These are phyloP conservation scores for Ziziphus jujuba DNA, from an alignment of 306 rosid genomes.

Conservation along the genomic window DNA sequence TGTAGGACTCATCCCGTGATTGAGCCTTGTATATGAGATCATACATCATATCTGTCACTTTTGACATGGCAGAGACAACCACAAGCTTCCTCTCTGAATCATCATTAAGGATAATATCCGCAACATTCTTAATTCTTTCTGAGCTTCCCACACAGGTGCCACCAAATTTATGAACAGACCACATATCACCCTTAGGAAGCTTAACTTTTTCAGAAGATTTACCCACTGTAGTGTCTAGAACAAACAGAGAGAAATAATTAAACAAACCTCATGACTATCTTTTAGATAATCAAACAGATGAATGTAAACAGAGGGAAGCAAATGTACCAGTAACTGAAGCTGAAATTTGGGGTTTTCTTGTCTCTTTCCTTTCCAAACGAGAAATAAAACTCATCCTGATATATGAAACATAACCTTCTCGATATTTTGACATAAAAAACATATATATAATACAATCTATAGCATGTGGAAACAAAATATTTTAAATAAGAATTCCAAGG, in stretches of 20 bases:
- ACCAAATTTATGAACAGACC: constrained; percentile 99
- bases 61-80: constrained; percentile 95
- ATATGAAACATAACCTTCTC: too few species aligned
- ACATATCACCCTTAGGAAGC: constrained; percentile 69
- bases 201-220: constrained; percentile 47
- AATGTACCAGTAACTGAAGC: constrained; percentile 35
- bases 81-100: constrained; percentile 83
- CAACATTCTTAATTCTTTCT: constrained; percentile 81
- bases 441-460: too few species aligned
- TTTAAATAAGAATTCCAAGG: too few species aligned
- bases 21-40: constrained; percentile 89
- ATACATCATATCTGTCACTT: constrained; percentile 97
- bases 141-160: constrained; percentile 95
- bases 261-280: not conserved
- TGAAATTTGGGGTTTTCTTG: constrained; percentile 2
- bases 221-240: constrained; percentile 43
- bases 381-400: constrained; percentile 12
- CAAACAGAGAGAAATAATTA: constrained; percentile 8
- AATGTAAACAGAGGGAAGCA: not conserved
- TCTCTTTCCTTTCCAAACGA: constrained; percentile 16
- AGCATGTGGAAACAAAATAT: too few species aligned
- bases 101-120: constrained; percentile 62
- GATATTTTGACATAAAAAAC: too few species aligned
- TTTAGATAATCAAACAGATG: not conserved
- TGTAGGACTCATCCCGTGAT: constrained; percentile 78